phyloP scores from a whole-genome alignment of 1,139 yeast species.

The Kodamaea arcana region DNA sequence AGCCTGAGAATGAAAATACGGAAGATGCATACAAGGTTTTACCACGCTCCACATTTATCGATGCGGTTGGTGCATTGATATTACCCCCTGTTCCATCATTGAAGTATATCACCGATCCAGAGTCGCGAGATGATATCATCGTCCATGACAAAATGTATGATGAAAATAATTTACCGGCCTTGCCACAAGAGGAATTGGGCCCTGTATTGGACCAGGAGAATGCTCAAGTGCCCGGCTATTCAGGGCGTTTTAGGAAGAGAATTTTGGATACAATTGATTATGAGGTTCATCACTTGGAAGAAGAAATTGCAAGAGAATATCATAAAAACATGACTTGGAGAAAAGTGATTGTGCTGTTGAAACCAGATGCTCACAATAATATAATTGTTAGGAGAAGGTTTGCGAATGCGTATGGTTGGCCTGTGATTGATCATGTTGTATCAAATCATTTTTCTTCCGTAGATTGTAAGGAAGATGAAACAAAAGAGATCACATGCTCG shows the following conservation, averaged over 20 bases:
- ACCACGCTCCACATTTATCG: slow-evolving; percentile 76
- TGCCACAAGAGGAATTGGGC: slow-evolving; percentile 1
- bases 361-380: slow-evolving; percentile 95
- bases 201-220: not conserved
- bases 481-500: slow-evolving; percentile 1
- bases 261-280: slow-evolving; percentile 13
- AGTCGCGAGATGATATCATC: slow-evolving; percentile 31
- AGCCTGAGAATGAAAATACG: slow-evolving; percentile 18
- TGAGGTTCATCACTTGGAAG: slow-evolving; percentile 49
- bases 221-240: slow-evolving; percentile 2
- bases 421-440: slow-evolving; percentile 79
- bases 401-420: slow-evolving; percentile 97
- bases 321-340: slow-evolving; percentile 87
- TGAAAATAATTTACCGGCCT: slow-evolving; percentile 31
- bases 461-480: not conserved
- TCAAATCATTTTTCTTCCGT: slow-evolving; percentile 49
- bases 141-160: slow-evolving; percentile 40
- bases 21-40: slow-evolving; percentile 21
- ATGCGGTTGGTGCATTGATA: slow-evolving; percentile 73
- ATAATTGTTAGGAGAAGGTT: slow-evolving; percentile 84
- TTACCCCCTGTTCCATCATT: slow-evolving; percentile 84
- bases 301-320: slow-evolving; percentile 83
- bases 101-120: slow-evolving; percentile 64
- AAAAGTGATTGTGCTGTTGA: slow-evolving; percentile 78
- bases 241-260: slow-evolving; percentile 6